Evolutionary conservation across 2,329 filamentous ascomycete species (phyloP).

Genomic region (Xylaria sp.): DNA sequence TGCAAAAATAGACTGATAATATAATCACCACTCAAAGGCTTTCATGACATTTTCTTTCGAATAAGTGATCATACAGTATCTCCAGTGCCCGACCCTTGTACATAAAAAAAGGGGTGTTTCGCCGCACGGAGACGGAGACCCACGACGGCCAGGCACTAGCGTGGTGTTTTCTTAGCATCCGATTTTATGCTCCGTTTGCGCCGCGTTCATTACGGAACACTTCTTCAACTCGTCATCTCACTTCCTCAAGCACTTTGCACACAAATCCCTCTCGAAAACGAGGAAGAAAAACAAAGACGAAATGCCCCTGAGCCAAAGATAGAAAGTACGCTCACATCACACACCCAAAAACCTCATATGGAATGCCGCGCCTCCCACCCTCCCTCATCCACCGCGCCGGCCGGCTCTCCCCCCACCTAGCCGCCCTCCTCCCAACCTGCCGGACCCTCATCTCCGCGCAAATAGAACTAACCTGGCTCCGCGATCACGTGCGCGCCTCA

Average conservation of each 20-base stretch:
- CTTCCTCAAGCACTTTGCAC: no score
- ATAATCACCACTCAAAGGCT: constrained; percentile 2
- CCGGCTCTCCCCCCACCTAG: constrained; percentile 50
- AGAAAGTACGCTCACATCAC: no score
- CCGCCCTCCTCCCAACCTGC: constrained; percentile 57
- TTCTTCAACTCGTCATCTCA: no score
- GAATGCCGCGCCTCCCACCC: constrained; percentile 60
- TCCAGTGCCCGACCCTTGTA: neutral
- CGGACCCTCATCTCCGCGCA: constrained; percentile 45
- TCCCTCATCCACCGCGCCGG: constrained; percentile 51
- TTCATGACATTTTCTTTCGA: neutral
- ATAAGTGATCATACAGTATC: neutral
- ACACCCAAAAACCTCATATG: neutral
- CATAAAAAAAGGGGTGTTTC: no score
- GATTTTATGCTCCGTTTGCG: no score
- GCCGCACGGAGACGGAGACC: no score
- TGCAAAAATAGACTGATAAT: neutral
- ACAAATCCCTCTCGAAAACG: neutral
- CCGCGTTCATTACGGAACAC: no score
- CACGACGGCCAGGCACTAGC: no score
- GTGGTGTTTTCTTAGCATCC: no score
- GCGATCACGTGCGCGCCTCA: constrained; percentile 45
- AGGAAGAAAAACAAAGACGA: neutral
- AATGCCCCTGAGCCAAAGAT: neutral
- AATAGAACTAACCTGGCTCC: constrained; percentile 70